These are phyloP conservation scores for Curvularia eragrostidis DNA, from an alignment of 2,329 filamentous ascomycete species.

Conservation along the genomic window DNA sequence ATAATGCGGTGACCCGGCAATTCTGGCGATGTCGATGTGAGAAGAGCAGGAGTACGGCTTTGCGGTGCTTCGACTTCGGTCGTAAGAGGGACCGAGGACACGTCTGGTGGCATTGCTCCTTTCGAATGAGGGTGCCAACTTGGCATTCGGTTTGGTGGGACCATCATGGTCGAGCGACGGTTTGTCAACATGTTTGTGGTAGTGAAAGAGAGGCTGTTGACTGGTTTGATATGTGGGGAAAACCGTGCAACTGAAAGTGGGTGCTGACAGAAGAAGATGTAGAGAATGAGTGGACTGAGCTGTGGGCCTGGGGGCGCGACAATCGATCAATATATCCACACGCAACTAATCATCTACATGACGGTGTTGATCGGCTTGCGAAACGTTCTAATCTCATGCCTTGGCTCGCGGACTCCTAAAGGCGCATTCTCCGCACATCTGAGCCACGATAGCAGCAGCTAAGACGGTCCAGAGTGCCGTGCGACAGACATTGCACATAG, in stretches of 20 bases:
- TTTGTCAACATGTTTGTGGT: slow-evolving; percentile 42
- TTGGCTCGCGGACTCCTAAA: slow-evolving; percentile 21
- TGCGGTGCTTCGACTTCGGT: slow-evolving; percentile 36
- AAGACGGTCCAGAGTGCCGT: slow-evolving; percentile 26
- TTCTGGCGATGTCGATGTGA: slow-evolving; percentile 37
- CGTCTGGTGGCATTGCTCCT: slow-evolving; percentile 17
- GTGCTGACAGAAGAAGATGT: neutral
- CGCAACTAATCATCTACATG: slow-evolving; percentile 2
- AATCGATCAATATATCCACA: slow-evolving; percentile 27
- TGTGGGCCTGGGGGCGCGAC: slow-evolving; percentile 10
- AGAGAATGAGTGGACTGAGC: neutral
- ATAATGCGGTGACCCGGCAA: slow-evolving; percentile 39
- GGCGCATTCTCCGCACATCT: slow-evolving; percentile 27
- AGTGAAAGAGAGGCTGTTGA: neutral
- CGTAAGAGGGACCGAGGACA: slow-evolving; percentile 12
- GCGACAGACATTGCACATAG: slow-evolving; percentile 11
- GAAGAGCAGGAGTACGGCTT: slow-evolving; percentile 37
- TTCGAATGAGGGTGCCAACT: slow-evolving; percentile 37
- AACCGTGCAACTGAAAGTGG: neutral
- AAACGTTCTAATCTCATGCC: slow-evolving; percentile 38
- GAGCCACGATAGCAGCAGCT: slow-evolving; percentile 22
- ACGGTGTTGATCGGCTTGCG: slow-evolving; percentile 23
- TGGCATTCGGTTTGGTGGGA: slow-evolving; percentile 34
- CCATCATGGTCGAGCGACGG: slow-evolving; percentile 46
- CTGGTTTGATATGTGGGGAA: neutral